These are phyloP conservation scores for Tetrastigma voinierianum DNA, from an alignment of 164 flowering plant species.

Conservation along the genomic window DNA sequence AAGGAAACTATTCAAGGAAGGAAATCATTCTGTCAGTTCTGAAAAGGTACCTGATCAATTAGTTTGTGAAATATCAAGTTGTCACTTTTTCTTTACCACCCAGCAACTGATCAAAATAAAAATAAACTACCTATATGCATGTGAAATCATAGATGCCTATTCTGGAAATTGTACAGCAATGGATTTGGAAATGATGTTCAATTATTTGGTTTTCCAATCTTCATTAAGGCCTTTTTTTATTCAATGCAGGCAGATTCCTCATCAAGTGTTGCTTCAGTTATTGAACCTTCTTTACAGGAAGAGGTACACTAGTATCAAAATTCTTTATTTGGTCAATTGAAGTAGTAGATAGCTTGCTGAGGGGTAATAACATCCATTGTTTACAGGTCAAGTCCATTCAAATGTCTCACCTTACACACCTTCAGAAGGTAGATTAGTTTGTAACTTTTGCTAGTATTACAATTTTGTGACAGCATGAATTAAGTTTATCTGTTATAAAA, in stretches of 20 bases:
- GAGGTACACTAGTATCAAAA: conserved; percentile 10
- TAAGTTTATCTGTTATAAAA: neutral
- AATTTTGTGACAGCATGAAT: neutral
- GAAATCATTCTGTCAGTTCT: conserved; percentile 12
- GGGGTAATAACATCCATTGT: neutral
- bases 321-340: neutral
- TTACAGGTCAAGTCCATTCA: conserved; percentile 14
- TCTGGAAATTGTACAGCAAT: too few relatives aligned
- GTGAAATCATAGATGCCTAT: too few relatives aligned
- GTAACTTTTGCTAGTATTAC: neutral
- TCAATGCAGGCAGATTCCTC: conserved; percentile 20
- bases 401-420: conserved; percentile 1
- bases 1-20: conserved; percentile 46
- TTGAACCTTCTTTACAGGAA: conserved; percentile 8
- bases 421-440: conserved; percentile 8
- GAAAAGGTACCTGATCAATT: conserved; percentile 25
- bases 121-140: neutral
- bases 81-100: neutral
- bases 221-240: neutral
- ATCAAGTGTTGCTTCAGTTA: conserved; percentile 11
- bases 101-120: neutral
- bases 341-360: neutral
- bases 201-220: neutral
- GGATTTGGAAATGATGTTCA: too few relatives aligned
- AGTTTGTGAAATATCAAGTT: neutral